Evolutionary conservation across 1,284 basidiomycete species (phyloP), one percentile per base, ranked within the genome.

Genomic region (Ceratobasidium sp.): DNA sequence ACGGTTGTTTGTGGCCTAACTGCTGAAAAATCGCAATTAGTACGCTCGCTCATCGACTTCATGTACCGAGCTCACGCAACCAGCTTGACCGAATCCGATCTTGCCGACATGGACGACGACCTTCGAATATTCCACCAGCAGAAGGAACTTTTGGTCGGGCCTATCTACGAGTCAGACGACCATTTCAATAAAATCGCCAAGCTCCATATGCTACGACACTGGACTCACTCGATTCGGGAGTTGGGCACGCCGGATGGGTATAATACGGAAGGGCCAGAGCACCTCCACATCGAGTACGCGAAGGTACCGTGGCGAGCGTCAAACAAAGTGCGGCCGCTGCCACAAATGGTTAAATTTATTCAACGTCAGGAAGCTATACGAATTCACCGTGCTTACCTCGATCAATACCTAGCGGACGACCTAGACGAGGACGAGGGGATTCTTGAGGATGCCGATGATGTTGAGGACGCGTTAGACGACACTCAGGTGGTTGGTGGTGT

Each of bases 201-300:
- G 21, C 11, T 68, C 3, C 64, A 68, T 19, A 50, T 50, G 64
- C 19, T 50, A 21, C n/a, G 16, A 2, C 71, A 71, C 53, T 72
- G 62, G 36, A n/a, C 30, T 0, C 2, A 23, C 0, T 50, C 30
- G 2, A 72, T 71, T 11, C 56, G 39, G 3, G 39, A 56, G 11
- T 46, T 70, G 19, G 70, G 71, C 0, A 58, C 68, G 21, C 60
- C 62, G 23, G 70, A 71, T 53, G 68, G 68, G 2, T 72, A 62
- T 30, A 68, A 60, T 25, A 70, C 68, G 2, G 71, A 72, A 52
- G 30, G 44, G 11, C 71, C 71, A 8, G 70, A 72, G 46, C 56
- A 58, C 25, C 29, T 72, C 1, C 71, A 72, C 25, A 72, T 64
- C 23, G 39, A 56, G 25, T 56, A 21, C 30, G 58, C 50, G 30